These are phyloP conservation scores for Kodamaea sp. DNA, from an alignment of 1,139 yeast genomes.

Conservation along the genomic window DNA sequence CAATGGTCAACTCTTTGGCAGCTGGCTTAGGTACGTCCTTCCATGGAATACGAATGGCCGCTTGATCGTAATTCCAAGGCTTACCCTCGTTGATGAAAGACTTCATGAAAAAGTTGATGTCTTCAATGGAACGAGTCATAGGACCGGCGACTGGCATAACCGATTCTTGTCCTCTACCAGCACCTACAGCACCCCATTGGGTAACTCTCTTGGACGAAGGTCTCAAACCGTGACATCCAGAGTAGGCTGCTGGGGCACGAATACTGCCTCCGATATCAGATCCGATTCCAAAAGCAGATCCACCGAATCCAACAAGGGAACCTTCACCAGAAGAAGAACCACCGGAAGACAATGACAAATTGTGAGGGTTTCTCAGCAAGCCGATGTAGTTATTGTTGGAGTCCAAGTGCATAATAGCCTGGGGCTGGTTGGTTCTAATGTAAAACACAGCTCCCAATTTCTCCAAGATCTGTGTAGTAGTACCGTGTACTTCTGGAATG, in stretches of 20 bases:
- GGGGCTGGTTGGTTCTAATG: constrained; percentile 49
- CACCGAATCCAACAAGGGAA: constrained; percentile 63
- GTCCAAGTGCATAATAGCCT: constrained; percentile 50
- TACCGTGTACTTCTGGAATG: constrained; percentile 51
- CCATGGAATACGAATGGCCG: constrained; percentile 63
- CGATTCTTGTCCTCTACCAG: constrained; percentile 60
- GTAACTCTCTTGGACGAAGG: constrained; percentile 68
- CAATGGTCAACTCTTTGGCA: constrained; percentile 30
- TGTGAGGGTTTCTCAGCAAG: constrained; percentile 40
- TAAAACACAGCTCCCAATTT: constrained; percentile 68
- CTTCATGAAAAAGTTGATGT: constrained; percentile 63
- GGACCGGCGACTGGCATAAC: constrained; percentile 67
- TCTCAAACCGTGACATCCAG: constrained; percentile 67
- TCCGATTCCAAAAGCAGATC: constrained; percentile 68
- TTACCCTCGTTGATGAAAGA: constrained; percentile 58
- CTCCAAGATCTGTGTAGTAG: constrained; percentile 52
- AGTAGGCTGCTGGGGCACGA: constrained; percentile 73
- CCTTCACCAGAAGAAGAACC: constrained; percentile 86
- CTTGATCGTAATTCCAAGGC: constrained; percentile 69
- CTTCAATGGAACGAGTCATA: constrained; percentile 59
- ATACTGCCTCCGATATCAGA: constrained; percentile 82
- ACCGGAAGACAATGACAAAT: constrained; percentile 43
- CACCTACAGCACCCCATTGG: constrained; percentile 48
- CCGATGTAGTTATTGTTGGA: constrained; percentile 45
- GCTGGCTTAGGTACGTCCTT: constrained; percentile 45